Evolutionary conservation across 495 filamentous ascomycete genomes (phyloP), one percentile per base, ranked within the genome.

Genomic region (Trichoderma asperelloides): DNA sequence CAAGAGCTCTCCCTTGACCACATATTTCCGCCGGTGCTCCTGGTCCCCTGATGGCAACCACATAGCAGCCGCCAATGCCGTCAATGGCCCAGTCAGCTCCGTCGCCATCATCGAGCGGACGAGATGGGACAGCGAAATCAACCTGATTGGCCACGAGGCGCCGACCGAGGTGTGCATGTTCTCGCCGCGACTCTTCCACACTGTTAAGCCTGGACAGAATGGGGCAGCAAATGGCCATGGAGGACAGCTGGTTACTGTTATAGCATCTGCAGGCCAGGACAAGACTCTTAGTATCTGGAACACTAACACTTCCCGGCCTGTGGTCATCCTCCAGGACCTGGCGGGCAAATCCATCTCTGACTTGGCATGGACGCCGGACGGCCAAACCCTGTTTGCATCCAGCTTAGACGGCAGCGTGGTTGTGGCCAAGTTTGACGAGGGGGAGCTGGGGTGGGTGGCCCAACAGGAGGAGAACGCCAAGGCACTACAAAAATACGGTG

Each of bases 1-100:
- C 74, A 80, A 85, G 66, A 88, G 89, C 66, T 96, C 91, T 13
- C 95, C 95, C 21, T 80, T 99, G 21, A 98, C 95, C 0, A 97
- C 95, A 6, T 99, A 99, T 77, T 99, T 99, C 75, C 86, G 95
- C 62, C 85, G 95, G 66, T 97, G 92, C 71, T 96, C 93, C 3
- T 99, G 95, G 95, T 96, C 92, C 0, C 95, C 95, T 0, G 95
- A 99, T 77, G 95, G 95, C 9, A 90, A 93, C 74, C 95, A 97
- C 71, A 97, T 99, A 69, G 96, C 96, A 1, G 96, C 94, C 30
- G 91, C 95, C 9, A 98, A 99, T 78, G 93, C 95, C 0, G 91
- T 93, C 21, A 99, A 99, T 73, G 95, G 95, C 0, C 95, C 95
- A 1, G 95, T 99, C 18, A 96, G 92, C 78, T 96, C 93, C 0